A percentile compares a stretch with the other conserved stretches of the same genome.
phyloP scores from a whole-genome alignment of 2,329 filamentous ascomycete species.

The Calonectria montana region DNA sequence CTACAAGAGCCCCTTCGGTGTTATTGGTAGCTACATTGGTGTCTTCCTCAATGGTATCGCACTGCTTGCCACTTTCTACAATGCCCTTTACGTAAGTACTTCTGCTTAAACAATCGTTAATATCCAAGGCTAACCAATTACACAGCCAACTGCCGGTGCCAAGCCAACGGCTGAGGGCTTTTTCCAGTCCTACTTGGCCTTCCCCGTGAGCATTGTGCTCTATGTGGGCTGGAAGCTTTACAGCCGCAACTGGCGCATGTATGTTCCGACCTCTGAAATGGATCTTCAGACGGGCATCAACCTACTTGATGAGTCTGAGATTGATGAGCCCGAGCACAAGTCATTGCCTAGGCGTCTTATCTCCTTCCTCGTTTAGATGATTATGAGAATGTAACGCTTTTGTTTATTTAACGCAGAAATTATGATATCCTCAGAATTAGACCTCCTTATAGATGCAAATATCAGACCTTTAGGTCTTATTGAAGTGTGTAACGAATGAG shows the following conservation, averaged over 20 bases:
- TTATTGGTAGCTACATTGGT: conserved; percentile 61
- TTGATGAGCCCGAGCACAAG: conserved; percentile 69
- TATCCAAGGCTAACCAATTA: not conserved
- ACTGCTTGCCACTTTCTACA: not conserved
- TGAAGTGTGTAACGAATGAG: not conserved
- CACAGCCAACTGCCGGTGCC: conserved; percentile 68
- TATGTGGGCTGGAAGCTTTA: conserved; percentile 81
- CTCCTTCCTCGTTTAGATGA: conserved; percentile 1
- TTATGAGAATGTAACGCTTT: not conserved
- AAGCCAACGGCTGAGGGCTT: conserved; percentile 77
- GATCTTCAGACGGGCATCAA: conserved; percentile 85
- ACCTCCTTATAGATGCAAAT: not conserved
- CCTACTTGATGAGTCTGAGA: conserved; percentile 80
- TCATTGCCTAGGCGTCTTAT: not conserved
- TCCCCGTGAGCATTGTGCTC: conserved; percentile 73
- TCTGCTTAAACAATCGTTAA: not conserved
- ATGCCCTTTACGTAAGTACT: not conserved
- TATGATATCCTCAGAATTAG: conserved; percentile 1
- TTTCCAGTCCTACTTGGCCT: conserved; percentile 77
- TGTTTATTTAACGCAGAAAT: conserved; percentile 7
- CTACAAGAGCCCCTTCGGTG: conserved; percentile 80
- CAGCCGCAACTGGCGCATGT: conserved; percentile 66
- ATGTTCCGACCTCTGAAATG: conserved; percentile 78
- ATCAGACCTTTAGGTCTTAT: not conserved
- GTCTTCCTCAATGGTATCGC: not conserved